Evolutionary conservation across 495 filamentous ascomycete genomes (phyloP).

Genomic region (Xylaria flabelliformis): DNA sequence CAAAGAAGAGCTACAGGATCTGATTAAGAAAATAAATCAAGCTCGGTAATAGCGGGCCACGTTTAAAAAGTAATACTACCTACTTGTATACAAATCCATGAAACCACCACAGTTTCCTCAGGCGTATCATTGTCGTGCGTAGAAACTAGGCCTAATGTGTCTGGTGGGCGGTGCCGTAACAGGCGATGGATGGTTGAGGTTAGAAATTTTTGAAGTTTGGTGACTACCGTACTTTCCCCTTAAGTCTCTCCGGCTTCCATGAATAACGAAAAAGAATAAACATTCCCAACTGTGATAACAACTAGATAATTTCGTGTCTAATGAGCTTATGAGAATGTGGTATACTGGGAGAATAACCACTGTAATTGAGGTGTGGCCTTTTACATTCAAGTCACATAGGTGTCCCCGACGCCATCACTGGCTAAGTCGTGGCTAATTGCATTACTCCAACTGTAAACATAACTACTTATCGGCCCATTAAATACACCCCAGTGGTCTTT

Average conservation of each 20-base stretch:
- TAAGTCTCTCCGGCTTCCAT: too few relatives aligned
- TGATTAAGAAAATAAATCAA: not conserved
- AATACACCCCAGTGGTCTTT: too few relatives aligned
- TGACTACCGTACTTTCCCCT: too few relatives aligned
- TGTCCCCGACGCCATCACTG: too few relatives aligned
- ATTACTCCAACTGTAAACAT: too few relatives aligned
- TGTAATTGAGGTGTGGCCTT: not conserved
- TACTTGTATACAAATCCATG: not conserved
- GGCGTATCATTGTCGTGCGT: not conserved
- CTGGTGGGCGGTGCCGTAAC: too few relatives aligned
- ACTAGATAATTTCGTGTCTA: not conserved
- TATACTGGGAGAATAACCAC: not conserved
- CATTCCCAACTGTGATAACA: too few relatives aligned
- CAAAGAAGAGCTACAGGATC: slow-evolving; percentile 9
- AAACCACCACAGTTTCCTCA: not conserved
- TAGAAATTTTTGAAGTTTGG: too few relatives aligned
- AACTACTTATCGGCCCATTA: too few relatives aligned
- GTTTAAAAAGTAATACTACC: not conserved
- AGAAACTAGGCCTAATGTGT: not conserved
- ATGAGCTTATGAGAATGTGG: not conserved
- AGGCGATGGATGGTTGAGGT: too few relatives aligned
- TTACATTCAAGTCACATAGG: not conserved
- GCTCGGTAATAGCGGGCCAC: not conserved
- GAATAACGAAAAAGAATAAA: too few relatives aligned
- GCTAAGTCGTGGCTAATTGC: too few relatives aligned